Conservation (phyloP, 177 flowering plant genomes). For the Vitis hybrid region DNA sequence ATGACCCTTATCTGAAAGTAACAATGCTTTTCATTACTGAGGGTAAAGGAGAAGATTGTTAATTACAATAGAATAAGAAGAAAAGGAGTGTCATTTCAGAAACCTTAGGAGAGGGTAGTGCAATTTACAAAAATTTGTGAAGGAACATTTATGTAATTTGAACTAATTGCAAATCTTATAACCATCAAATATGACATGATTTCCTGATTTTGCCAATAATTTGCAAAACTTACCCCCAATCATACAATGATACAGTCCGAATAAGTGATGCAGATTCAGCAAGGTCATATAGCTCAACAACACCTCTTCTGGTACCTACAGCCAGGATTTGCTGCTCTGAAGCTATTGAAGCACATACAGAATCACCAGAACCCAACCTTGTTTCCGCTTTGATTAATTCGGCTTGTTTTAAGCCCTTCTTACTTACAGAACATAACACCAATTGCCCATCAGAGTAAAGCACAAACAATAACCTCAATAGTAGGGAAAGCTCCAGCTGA, state of each 20-base stretch:
- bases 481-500: conserved; percentile 69
- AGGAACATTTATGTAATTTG: too few relatives aligned
- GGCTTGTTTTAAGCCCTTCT: conserved; percentile 74
- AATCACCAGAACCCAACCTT: conserved; percentile 65
- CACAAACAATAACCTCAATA: conserved; percentile 68
- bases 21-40: too few relatives aligned
- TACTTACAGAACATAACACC: conserved; percentile 72
- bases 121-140: neutral
- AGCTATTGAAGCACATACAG: conserved; percentile 79
- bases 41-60: too few relatives aligned
- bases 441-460: conserved; percentile 71
- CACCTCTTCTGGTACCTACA: conserved; percentile 82
- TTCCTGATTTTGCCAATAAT: conserved; percentile 1
- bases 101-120: neutral
- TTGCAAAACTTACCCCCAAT: conserved; percentile 86
- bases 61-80: neutral
- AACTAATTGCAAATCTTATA: too few relatives aligned
- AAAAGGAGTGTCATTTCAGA: neutral
- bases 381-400: conserved; percentile 74
- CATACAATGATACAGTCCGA: conserved; percentile 82
- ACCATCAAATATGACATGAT: neutral
- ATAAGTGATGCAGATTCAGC: conserved; percentile 71
- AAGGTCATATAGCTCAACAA: conserved; percentile 84
- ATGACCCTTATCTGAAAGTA: too few relatives aligned
- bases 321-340: conserved; percentile 92